Evolutionary conservation across 2,329 filamentous ascomycete genomes (phyloP), one percentile per base, ranked within the genome.

Genomic region (Thelonectria discophora): DNA sequence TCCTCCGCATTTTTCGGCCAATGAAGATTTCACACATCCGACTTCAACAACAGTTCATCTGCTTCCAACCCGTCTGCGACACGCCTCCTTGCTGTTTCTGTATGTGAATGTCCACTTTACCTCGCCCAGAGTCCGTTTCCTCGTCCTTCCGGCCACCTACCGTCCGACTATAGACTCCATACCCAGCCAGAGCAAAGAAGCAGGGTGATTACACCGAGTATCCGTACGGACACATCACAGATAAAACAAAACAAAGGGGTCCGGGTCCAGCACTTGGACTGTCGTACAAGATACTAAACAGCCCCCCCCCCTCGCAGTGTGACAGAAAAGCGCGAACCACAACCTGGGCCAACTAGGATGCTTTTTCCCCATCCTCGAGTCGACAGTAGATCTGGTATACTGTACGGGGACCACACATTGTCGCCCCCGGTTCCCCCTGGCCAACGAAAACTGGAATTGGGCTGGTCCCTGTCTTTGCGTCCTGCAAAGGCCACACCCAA

Each of bases 301-400:
- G 6, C 21, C 13, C 11, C 27, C 5, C 18, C 10, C 40, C n/a
- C n/a, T n/a, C n/a, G n/a, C 42, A 13, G 18, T 21, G 18, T 45
- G 42, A 11, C 42, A 24, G 21, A 24, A 24, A 24, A 24, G 21
- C 9, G n/a, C 17, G 17, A 17, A 37, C 34, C 11, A 11, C 4
- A 37, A 13, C 34, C 3, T 20, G 17, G 20, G 18, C 18, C 42
- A 45, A 43, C 42, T 45, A 45, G 42, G 17, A 20, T 5, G 11
- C 6, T 55, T 20, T 24, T 55, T 20, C 40, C 43, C 52, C 52
- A 55, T 43, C 53, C 30, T 21, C 20, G 40, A 12, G 43, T 45
- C 45, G 45, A 54, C 53, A 55, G 53, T 45, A 55, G 58, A 60
- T 60, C 58, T 60, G 18, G 21, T 46, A 55, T 60, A 55, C 58